Percentiles rank a stretch among this genome's conserved stretches.
These are phyloP conservation scores for Pestalotiopsis fici DNA, from an alignment of 2,329 filamentous ascomycete species.

Conservation along the genomic window DNA sequence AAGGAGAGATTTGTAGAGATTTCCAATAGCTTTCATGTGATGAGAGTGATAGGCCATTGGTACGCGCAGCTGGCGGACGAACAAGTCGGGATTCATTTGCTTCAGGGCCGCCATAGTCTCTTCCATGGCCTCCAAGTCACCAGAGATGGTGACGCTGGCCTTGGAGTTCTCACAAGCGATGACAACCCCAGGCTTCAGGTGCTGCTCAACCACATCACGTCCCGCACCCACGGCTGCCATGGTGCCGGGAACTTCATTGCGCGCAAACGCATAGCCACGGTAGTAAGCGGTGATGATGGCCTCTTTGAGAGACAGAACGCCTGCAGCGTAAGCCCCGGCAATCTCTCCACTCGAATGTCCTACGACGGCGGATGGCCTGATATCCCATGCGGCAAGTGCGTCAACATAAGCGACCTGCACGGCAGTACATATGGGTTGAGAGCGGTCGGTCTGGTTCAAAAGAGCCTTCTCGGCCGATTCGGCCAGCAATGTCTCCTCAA, in stretches of 20 bases:
- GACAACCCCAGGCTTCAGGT: conserved; percentile 24
- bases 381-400: neutral
- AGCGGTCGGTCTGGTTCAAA: neutral
- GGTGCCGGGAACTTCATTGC: conserved; percentile 17
- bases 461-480: neutral
- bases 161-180: conserved; percentile 33
- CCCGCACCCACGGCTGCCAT: conserved; percentile 43
- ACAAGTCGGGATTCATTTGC: conserved; percentile 25
- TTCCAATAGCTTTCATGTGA: conserved; percentile 18
- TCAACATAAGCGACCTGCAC: conserved; percentile 6
- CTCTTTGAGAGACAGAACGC: neutral
- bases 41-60: conserved; percentile 43
- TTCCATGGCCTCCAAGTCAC: conserved; percentile 21
- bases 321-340: conserved; percentile 4
- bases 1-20: conserved; percentile 13
- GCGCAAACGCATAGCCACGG: neutral
- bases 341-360: conserved; percentile 8
- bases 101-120: conserved; percentile 28
- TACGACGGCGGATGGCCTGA: neutral
- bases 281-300: neutral
- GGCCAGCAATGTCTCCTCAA: neutral
- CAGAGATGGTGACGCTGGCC: conserved; percentile 29
- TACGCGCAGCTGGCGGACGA: conserved; percentile 34
- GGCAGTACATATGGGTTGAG: neutral
- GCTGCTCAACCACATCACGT: conserved; percentile 24